phyloP scores from a whole-genome alignment of 2,329 filamentous ascomycete genomes.

The Sarocladiaceae sp. region DNA sequence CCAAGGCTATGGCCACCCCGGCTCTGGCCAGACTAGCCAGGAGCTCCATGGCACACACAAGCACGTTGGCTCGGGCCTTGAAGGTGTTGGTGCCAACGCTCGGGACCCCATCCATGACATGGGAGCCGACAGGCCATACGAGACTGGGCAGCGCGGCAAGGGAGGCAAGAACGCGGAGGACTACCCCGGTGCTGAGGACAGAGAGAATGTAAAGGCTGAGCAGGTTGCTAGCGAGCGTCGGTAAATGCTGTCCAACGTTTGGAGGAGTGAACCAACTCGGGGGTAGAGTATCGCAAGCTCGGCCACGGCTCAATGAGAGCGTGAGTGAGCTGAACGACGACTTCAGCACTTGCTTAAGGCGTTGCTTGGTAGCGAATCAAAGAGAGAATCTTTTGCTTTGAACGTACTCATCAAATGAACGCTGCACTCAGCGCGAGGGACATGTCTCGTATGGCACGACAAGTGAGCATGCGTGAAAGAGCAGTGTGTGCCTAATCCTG shows the following conservation, averaged over 20 bases:
- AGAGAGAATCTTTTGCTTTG: no score
- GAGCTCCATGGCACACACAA: conserved; percentile 35
- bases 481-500: no score
- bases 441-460: no score
- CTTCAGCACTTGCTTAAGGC: no score
- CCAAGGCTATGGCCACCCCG: conserved; percentile 35
- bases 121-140: conserved; percentile 24
- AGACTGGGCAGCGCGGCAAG: conserved; percentile 16
- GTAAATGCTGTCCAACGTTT: not conserved
- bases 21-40: conserved; percentile 33
- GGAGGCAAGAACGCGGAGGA: conserved; percentile 14
- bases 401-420: no score
- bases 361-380: no score
- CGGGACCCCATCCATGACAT: conserved; percentile 22
- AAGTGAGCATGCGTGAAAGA: no score
- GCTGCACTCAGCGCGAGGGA: no score
- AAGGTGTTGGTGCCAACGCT: conserved; percentile 28
- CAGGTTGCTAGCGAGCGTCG: conserved; percentile 4
- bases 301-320: no score
- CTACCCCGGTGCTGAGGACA: conserved; percentile 17
- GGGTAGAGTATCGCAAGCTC: no score
- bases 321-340: no score
- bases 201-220: conserved; percentile 3
- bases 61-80: conserved; percentile 31
- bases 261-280: no score